phyloP scores from a whole-genome alignment of 352 stramenopile genomes.

The Phytophthora hibernalis region DNA sequence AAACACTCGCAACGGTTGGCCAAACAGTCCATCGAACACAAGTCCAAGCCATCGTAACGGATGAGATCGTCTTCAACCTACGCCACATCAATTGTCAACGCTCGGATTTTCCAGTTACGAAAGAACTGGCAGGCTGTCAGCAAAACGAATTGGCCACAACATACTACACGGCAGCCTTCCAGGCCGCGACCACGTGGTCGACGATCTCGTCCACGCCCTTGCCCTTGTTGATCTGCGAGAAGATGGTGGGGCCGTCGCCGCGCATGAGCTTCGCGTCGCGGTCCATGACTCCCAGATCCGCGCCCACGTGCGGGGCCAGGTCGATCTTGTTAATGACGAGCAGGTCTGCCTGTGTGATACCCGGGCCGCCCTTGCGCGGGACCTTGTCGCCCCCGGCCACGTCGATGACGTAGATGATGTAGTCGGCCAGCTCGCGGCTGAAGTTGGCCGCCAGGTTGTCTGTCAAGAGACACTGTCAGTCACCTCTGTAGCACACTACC shows the following conservation, averaged over 20 bases:
- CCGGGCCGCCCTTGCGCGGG: conserved; percentile 96
- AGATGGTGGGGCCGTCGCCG: conserved; percentile 93
- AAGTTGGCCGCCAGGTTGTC: conserved; percentile 99
- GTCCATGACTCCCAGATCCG: conserved; percentile 95
- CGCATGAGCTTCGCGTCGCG: conserved; percentile 96
- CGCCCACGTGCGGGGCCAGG: conserved; percentile 95
- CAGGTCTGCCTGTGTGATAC: conserved; percentile 97
- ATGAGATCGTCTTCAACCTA: neutral
- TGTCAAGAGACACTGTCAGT: conserved; percentile 23
- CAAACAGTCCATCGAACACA: conserved; percentile 8
- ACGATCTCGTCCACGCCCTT: conserved; percentile 92
- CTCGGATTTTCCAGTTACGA: conserved; percentile 10
- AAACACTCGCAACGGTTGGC: conserved; percentile 14
- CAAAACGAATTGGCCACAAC: conserved; percentile 2
- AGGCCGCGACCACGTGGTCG: conserved; percentile 64
- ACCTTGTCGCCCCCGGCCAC: conserved; percentile 98
- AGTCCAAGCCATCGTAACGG: neutral
- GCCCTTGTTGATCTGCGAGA: conserved; percentile 95
- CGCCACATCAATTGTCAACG: conserved; percentile 12
- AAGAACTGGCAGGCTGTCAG: neutral
- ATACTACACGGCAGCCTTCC: conserved; percentile 39
- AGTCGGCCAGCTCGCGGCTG: conserved; percentile 97
- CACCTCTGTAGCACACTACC: neutral
- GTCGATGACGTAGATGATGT: conserved; percentile 99
- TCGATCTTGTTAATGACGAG: conserved; percentile 99